Conservation (phyloP, 352 stramenopile genomes). For the Globisporangium barbulae region DNA sequence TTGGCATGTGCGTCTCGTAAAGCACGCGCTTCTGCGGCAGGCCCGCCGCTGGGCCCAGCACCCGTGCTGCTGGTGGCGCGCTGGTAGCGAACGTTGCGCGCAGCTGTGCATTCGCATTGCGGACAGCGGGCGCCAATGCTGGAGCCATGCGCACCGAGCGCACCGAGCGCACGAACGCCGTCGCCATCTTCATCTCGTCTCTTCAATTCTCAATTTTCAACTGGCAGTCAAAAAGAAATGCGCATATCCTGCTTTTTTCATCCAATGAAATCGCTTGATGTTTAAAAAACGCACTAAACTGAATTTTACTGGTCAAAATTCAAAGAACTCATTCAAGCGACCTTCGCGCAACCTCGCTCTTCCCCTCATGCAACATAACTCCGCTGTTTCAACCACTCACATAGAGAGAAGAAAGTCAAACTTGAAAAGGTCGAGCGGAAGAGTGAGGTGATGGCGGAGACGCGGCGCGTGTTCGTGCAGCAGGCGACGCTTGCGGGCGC, state of each 20-base stretch:
- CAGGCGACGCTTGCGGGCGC: conserved; percentile 29
- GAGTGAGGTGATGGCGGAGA: conserved; percentile 33
- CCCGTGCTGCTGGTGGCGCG: neutral
- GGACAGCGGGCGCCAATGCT: neutral
- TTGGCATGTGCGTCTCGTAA: conserved; percentile 75
- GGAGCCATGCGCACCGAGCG: neutral
- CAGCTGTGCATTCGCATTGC: neutral
- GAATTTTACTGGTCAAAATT: neutral
- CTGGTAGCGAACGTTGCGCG: neutral
- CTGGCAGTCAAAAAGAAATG: neutral
- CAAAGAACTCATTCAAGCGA: neutral
- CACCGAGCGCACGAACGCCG: neutral
- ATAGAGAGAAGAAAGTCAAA: neutral
- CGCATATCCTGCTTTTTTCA: neutral
- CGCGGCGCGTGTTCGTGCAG: conserved; percentile 72
- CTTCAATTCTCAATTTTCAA: neutral
- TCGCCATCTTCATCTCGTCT: neutral
- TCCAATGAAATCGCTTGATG: neutral
- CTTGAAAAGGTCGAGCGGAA: neutral
- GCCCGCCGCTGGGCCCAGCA: conserved; percentile 25
- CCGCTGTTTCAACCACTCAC: neutral
- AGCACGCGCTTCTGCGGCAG: conserved; percentile 48
- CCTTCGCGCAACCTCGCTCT: neutral
- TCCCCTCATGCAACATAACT: neutral
- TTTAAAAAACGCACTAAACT: neutral